Evolutionary conservation across 495 filamentous ascomycete species (phyloP), one percentile per base, ranked within the genome.

Genomic region (Cercophora newfieldiana): DNA sequence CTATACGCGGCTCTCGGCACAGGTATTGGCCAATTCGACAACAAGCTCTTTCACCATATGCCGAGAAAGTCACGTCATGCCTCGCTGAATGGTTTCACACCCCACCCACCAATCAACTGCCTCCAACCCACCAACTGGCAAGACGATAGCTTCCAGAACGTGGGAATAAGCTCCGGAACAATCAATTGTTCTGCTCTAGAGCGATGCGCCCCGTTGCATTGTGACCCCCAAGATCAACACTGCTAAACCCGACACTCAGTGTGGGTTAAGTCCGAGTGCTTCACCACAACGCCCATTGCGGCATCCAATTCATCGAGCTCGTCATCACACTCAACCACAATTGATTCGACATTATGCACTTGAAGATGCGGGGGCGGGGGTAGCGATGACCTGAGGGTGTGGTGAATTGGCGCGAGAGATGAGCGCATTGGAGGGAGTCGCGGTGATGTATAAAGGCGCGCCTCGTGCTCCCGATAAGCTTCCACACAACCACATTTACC

Each of bases 281-380:
- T 47, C 30, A 21, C 19, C 19, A 33, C 24, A 25, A 28, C 56
- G 33, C 24, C 28, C 44, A 64, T 70, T 16, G 64, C 60, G 64
- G 56, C 51, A 66, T 64, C 30, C 28, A 47, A 19, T 10, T 44
- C 37, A 0, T 1, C 4, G 19, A 65, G 44, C 65, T 70, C 68
- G 68, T 57, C 61, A 70, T 70, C 49, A 25, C 1, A 1, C 18
- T 47, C 16, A 14, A 31, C 18, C 7, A 16, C 28, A 44, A 16
- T 37, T 48, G 29, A 64, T 65, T 67, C 58, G 61, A 64, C 60
- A 58, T 54, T 26, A 30, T 47, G 12, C 26, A 33, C 3, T 16
- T 1, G n/a, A 5, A 31, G 29, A 58, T 58, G 29, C 55, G 26
- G 50, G 50, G 50, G n/a, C 18, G 37, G 18, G 8, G 55, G 25